These are phyloP conservation scores for Penicillium sp. DNA, from an alignment of 2,329 filamentous ascomycete genomes.

Conservation along the genomic window DNA sequence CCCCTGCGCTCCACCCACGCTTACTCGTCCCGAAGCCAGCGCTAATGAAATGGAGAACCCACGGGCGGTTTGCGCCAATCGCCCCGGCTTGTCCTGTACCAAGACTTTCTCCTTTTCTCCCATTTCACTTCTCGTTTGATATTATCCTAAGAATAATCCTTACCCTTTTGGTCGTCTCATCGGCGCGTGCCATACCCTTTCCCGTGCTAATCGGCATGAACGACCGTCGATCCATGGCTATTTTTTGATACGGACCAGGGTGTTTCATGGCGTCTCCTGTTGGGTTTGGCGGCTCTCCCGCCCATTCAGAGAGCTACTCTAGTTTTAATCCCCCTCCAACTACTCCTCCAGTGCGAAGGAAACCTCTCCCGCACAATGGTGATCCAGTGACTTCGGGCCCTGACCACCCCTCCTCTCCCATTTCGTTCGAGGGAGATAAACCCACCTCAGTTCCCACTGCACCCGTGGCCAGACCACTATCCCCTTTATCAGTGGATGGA, in stretches of 20 bases:
- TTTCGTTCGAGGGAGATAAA: slow-evolving; percentile 29
- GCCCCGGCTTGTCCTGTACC: slow-evolving; percentile 8
- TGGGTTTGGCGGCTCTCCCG: slow-evolving; percentile 21
- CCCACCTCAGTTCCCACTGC: slow-evolving; percentile 20
- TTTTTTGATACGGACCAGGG: slow-evolving; percentile 25
- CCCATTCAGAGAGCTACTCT: slow-evolving; percentile 15
- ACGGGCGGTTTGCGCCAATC: slow-evolving; percentile 25
- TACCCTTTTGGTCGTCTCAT: slow-evolving; percentile 23
- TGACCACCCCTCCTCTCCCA: slow-evolving; percentile 25
- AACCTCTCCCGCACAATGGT: slow-evolving; percentile 54
- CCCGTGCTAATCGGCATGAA: slow-evolving; percentile 25
- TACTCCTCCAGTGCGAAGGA: slow-evolving; percentile 48
- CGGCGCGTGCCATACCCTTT: slow-evolving; percentile 19
- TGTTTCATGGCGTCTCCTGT: slow-evolving; percentile 24
- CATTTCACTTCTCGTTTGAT: slow-evolving; percentile 8
- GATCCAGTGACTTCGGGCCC: slow-evolving; percentile 38
- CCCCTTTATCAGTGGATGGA: slow-evolving; percentile 29
- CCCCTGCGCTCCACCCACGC: slow-evolving; percentile 16
- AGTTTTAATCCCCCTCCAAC: slow-evolving; percentile 30
- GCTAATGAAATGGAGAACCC: slow-evolving; percentile 18
- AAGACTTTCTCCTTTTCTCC: slow-evolving; percentile 14
- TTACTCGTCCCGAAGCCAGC: slow-evolving; percentile 14
- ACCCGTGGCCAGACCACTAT: slow-evolving; percentile 20
- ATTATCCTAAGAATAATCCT: slow-evolving; percentile 20
- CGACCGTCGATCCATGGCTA: slow-evolving; percentile 28